Conservation (phyloP, 164 flowering plant species). For the Houttuynia cordata region DNA sequence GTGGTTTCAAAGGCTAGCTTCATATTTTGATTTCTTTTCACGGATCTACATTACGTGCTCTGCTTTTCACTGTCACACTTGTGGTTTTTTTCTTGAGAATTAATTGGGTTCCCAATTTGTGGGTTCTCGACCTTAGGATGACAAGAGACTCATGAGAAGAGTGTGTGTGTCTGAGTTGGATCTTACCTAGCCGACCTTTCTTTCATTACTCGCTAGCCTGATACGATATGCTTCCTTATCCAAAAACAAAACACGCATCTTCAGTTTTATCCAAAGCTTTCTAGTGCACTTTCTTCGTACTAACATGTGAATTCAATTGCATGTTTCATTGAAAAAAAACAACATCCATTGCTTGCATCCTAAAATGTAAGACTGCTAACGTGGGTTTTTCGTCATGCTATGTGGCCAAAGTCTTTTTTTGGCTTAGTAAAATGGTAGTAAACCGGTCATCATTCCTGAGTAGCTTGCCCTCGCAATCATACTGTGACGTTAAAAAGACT, state of each 20-base stretch:
- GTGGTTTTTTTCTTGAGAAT: neutral
- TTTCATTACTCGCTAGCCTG: neutral
- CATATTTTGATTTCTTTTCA: neutral
- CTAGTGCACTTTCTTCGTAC: neutral
- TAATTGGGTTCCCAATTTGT: neutral
- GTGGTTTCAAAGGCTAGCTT: neutral
- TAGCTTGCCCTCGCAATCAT: too few relatives aligned
- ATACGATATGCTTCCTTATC: neutral
- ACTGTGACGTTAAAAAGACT: too few relatives aligned
- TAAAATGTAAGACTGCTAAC: too few relatives aligned
- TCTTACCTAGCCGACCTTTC: neutral
- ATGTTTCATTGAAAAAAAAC: too few relatives aligned
- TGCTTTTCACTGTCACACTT: neutral
- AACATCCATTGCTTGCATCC: too few relatives aligned
- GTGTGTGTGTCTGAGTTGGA: neutral
- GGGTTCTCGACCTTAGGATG: neutral
- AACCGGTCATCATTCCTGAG: too few relatives aligned
- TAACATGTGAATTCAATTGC: too few relatives aligned
- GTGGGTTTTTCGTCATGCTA: too few relatives aligned
- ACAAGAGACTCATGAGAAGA: neutral
- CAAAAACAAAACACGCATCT: neutral
- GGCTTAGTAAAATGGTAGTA: too few relatives aligned
- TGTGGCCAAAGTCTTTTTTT: too few relatives aligned
- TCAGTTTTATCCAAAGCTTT: neutral
- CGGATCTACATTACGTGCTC: neutral